Evolutionary conservation across 164 flowering plant genomes (phyloP), one percentile per base, ranked within the genome.

Genomic region (Buxus sempervirens): DNA sequence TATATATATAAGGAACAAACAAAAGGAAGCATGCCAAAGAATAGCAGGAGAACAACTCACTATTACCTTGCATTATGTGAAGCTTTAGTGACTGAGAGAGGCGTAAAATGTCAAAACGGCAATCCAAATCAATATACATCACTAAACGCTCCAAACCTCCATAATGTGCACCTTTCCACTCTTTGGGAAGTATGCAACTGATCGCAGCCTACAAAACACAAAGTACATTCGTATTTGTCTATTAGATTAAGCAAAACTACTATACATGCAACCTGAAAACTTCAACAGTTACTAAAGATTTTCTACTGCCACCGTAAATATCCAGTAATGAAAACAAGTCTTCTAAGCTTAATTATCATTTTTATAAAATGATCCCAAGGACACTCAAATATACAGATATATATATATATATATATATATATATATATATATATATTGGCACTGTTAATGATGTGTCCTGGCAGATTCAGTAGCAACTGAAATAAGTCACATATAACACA

Each of bases 71-170:
- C 28, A 61, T 38, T 36, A 90, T 82, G 36, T 75, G 84, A 65
- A 71, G 72, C 72, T 73, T 84, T 5, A 92, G 70, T 8, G 77
- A 69, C 18, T 82, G 76, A 0, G 87, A 65, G 41, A 90, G 75
- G 48, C 91, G 83, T 15, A 73, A 70, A 63, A 88, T 68, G 61
- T 86, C 95, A 67, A 89, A 86, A 2, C 89, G 87, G 67, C 93
- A 86, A 74, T 90, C 95, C 81, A 90, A 77, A 64, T 93, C 96
- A 62, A 93, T 51, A 64, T 78, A 89, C 65, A 86, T 58, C 9
- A 80, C 91, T 21, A 76, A 42, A 23, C 78, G 82, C 66, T 82
- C 93, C 75, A 81, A 75, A 4, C 95, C 98, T 63, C 95, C 95
- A 66, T 81, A 87, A 54, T 81, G 78, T 38, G 84, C 77, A 22